Conservation (phyloP, 2,329 filamentous ascomycete genomes). For the Reticulascus tulasneorum region DNA sequence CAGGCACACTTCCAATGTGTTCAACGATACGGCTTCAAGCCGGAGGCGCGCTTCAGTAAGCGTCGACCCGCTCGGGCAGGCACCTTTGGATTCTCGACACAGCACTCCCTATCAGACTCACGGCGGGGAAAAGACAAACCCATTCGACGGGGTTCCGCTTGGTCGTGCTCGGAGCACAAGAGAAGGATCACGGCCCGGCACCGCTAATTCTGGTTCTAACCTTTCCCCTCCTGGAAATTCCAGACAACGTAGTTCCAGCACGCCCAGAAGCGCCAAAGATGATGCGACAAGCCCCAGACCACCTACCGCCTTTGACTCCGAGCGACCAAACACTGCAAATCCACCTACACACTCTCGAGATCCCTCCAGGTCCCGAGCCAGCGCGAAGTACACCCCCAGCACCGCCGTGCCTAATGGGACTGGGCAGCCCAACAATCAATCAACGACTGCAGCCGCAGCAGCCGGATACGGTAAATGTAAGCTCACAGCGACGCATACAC, state of each 20-base stretch:
- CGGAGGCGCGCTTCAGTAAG: slow-evolving; percentile 18
- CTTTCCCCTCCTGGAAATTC: slow-evolving; percentile 16
- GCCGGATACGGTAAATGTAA: too few relatives aligned
- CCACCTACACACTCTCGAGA: slow-evolving; percentile 10
- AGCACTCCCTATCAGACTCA: slow-evolving; percentile 54
- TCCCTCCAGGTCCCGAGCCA: slow-evolving; percentile 13
- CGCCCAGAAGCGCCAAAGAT: slow-evolving; percentile 16
- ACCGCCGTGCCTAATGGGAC: slow-evolving; percentile 5
- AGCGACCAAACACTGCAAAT: slow-evolving; percentile 9
- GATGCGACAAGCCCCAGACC: slow-evolving; percentile 9
- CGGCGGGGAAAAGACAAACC: slow-evolving; percentile 56
- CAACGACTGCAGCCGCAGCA: slow-evolving; percentile 2
- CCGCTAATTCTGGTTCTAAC: slow-evolving; percentile 11
- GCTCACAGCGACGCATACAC: too few relatives aligned
- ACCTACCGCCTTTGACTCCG: slow-evolving; percentile 2
- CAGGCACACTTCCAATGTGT: slow-evolving; percentile 18
- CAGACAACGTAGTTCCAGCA: slow-evolving; percentile 27
- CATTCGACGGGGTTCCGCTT: slow-evolving; percentile 46
- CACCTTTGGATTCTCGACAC: slow-evolving; percentile 44
- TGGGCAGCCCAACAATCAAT: neutral
- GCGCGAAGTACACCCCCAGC: slow-evolving; percentile 13
- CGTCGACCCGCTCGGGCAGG: slow-evolving; percentile 42
- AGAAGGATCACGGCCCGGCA: slow-evolving; percentile 25
- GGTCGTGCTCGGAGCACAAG: slow-evolving; percentile 44
- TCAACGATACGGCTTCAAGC: slow-evolving; percentile 14